A percentile compares a stretch with the other conserved stretches of the same genome.
Conservation (phyloP, 2,329 filamentous ascomycete species). For the Teratosphaeria zuluensis region DNA sequence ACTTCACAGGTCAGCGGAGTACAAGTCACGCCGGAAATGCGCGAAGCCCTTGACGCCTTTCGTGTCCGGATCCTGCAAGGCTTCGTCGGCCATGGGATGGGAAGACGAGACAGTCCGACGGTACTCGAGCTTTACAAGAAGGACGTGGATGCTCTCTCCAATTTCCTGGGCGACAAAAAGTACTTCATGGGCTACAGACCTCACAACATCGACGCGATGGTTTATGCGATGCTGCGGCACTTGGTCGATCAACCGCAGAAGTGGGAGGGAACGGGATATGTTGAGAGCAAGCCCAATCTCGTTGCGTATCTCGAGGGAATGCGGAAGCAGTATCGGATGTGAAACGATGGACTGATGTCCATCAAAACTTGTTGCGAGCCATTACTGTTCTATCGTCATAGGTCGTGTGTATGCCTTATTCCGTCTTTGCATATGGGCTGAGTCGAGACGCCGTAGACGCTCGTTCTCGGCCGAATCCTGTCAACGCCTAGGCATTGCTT, state of each 20-base stretch:
- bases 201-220: slow-evolving; percentile 1
- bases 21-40: slow-evolving; percentile 2
- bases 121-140: slow-evolving; percentile 5
- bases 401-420: not conserved
- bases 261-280: slow-evolving; percentile 5
- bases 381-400: not conserved
- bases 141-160: slow-evolving; percentile 4
- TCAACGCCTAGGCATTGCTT: not conserved
- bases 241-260: slow-evolving; percentile 7
- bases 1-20: not conserved
- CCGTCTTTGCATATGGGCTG: not conserved
- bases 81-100: slow-evolving; percentile 7
- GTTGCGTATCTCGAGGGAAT: slow-evolving; percentile 5
- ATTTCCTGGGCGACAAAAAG: slow-evolving; percentile 3
- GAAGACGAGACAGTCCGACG: not conserved
- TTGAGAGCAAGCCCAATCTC: slow-evolving; percentile 5
- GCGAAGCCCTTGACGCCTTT: slow-evolving; percentile 4
- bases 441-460: not conserved
- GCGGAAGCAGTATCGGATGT: slow-evolving; percentile 1
- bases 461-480: not conserved
- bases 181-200: slow-evolving; percentile 3
- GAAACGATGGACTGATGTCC: not conserved
- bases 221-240: slow-evolving; percentile 6
- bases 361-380: not conserved
- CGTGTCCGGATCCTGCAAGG: slow-evolving; percentile 4